Base-by-base conservation (phyloP, 257 asterid genomes). In the Ilex aquifolium region DNA sequence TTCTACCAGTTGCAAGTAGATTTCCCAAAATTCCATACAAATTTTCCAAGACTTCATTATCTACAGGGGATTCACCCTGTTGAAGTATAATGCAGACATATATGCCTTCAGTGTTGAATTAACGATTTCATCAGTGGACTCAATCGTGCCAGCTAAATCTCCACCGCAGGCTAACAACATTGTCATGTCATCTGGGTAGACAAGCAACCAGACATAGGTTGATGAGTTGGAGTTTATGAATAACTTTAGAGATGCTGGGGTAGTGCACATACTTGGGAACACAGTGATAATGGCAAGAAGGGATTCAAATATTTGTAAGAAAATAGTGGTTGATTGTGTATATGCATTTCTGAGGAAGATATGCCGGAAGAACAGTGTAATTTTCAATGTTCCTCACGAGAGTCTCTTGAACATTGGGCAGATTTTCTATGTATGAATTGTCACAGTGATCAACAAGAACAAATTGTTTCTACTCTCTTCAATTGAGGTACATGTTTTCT, bases 361-460 rank as follows among this genome's bases (percentile, higher is more conserved):
- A 17, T 92, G 99, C 91, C 83, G 99, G 87, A 97, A 89, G 70
- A 85, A 89, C 69, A 92, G 99, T 78, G 97, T 80, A 31, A 92
- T 92, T 64, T 92, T 92, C 67, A 77, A 92, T 65, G 85, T 92
- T 58, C 99, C 99, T 39, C 99, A 92, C 72, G 99, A 92, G 63
- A 89, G 97, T 83, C 87, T 92, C 16, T 78, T 92, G 68, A 92
- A 92, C 44, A 97, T 92, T 57, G 99, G 99, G 0, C 99, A 92
- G 84, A 69, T 92, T 69, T 85, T 92, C 79, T 82, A 63, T 75
- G 99, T 92, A 52, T 92, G 73, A 83, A 31, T n/a, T n/a, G n/a
- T n/a, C n/a, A 2, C n/a, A 48, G 16, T 48, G 16, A 15, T 48
- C 16, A 48, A 11, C 10, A 48, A 48, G 3, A 48, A 48, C 15